Evolutionary conservation across 1,284 basidiomycete genomes (phyloP).

Genomic region (Apiotrichum veenhuisii): DNA sequence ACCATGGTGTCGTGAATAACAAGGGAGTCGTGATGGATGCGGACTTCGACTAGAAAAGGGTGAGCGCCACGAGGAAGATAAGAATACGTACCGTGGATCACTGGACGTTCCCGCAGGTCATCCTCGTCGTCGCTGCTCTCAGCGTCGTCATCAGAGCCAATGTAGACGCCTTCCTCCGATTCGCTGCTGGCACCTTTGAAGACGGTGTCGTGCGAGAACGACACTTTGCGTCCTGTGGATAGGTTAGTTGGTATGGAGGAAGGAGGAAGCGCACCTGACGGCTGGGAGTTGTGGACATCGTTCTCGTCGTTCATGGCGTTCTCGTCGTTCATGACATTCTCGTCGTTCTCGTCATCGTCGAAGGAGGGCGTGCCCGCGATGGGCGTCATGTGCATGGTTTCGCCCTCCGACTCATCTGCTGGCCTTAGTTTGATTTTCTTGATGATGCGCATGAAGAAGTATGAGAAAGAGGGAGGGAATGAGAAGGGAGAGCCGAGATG

Average conservation of each 20-base stretch:
- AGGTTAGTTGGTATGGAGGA: not conserved
- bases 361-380: not conserved
- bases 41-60: constrained; percentile 71
- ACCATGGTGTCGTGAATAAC: not conserved
- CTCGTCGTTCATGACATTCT: constrained; percentile 14
- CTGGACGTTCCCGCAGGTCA: not conserved
- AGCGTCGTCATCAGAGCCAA: not conserved
- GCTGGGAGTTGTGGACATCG: not conserved
- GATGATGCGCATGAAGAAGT: not conserved
- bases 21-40: constrained; percentile 37
- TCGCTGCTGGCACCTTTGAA: not conserved
- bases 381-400: constrained; percentile 4
- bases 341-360: constrained; percentile 5
- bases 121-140: constrained; percentile 8
- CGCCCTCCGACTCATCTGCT: not conserved
- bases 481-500: not conserved
- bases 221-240: not conserved
- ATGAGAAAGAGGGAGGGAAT: too few species aligned
- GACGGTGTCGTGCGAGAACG: not conserved
- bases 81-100: constrained; percentile 24
- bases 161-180: not conserved
- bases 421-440: not conserved
- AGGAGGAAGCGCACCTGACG: not conserved
- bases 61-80: not conserved
- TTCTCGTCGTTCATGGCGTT: constrained; percentile 2